phyloP scores from a whole-genome alignment of 2,329 filamentous ascomycete genomes.

The Colletotrichum horii region DNA sequence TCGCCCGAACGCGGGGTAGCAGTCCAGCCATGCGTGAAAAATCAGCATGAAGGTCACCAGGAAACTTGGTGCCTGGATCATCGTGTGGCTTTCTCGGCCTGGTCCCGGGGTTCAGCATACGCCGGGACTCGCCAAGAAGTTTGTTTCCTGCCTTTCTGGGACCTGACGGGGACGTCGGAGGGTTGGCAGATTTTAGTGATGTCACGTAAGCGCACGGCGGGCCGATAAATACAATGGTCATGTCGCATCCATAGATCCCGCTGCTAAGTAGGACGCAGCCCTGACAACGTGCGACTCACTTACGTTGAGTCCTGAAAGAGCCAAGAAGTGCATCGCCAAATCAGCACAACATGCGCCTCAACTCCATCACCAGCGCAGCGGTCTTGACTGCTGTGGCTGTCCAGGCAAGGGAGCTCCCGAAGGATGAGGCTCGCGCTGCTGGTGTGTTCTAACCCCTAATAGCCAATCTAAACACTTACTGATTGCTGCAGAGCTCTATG shows the following conservation, averaged over 20 bases:
- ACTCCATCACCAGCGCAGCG: conserved; percentile 13
- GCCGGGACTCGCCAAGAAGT: conserved; percentile 2
- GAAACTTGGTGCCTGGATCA: neutral
- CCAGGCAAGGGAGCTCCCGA: conserved; percentile 23
- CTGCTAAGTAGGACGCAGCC: neutral
- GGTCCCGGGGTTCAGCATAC: neutral
- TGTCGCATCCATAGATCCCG: neutral
- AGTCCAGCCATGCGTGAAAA: neutral
- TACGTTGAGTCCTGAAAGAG: neutral
- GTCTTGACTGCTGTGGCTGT: conserved; percentile 15
- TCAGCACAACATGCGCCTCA: conserved; percentile 21
- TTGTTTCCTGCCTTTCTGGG: conserved; percentile 17
- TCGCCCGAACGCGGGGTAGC: conserved; percentile 4
- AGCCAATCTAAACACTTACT: neutral
- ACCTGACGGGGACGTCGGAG: neutral
- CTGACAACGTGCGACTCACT: neutral
- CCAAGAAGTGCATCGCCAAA: neutral
- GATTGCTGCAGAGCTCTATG: conserved; percentile 23
- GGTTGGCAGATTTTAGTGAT: neutral
- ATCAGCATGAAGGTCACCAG: neutral
- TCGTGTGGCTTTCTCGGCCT: neutral
- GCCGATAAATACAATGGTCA: neutral
- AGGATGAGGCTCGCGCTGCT: conserved; percentile 24
- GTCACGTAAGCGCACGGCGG: neutral
- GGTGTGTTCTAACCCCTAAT: neutral